Evolutionary conservation across 495 filamentous ascomycete species (phyloP).

Genomic region (Neurospora discreta): DNA sequence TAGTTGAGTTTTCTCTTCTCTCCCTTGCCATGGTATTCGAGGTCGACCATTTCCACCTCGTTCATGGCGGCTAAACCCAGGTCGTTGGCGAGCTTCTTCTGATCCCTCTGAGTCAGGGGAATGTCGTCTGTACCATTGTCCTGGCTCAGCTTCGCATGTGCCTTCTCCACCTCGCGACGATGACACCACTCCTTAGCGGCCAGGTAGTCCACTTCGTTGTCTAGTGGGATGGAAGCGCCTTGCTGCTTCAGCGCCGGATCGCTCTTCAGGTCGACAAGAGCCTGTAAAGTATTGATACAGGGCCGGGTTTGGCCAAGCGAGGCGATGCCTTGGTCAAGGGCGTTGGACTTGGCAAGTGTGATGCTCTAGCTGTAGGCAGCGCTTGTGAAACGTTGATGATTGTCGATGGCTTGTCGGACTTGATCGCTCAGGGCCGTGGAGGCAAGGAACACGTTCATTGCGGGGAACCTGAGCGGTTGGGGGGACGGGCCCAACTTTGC

Average conservation of each 20-base stretch:
- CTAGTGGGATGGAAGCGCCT: neutral
- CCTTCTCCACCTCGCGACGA: neutral
- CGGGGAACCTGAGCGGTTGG: neutral
- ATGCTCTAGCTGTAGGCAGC: neutral
- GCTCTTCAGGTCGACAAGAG: neutral
- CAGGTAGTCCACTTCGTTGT: neutral
- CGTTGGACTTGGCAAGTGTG: neutral
- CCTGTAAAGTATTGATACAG: neutral
- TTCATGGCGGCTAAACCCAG: neutral
- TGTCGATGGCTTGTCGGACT: neutral
- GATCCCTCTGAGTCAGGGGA: neutral
- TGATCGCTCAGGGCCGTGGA: neutral
- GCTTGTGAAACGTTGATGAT: neutral
- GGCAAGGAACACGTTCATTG: neutral
- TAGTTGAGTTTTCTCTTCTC: neutral
- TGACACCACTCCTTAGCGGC: neutral
- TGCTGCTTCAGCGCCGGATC: neutral
- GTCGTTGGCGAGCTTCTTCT: neutral
- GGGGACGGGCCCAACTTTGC: neutral
- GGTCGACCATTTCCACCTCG: neutral
- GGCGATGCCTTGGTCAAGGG: neutral
- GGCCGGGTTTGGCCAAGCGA: neutral
- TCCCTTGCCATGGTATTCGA: neutral
- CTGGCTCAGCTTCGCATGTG: neutral
- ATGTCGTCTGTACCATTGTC: neutral